Evolutionary conservation across 2,329 filamentous ascomycete genomes (phyloP).

Genomic region (Geosmithia morbida): DNA sequence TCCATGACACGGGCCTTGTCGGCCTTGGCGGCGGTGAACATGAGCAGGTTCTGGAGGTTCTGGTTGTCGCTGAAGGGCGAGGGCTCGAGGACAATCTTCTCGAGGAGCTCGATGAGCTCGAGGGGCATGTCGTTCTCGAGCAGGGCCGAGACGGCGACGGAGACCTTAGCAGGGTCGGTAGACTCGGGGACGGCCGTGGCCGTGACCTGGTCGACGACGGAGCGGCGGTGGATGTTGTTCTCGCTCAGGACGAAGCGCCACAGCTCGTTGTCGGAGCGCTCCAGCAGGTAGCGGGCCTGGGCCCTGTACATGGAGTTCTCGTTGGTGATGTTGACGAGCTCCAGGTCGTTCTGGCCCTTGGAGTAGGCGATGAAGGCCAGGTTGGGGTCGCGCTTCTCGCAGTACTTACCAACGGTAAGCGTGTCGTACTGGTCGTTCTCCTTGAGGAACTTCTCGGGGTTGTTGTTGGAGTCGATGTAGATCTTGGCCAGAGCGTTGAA

Average conservation of each 20-base stretch:
- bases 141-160: constrained; percentile 85
- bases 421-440: constrained; percentile 97
- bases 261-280: constrained; percentile 77
- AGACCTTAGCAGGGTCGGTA: constrained; percentile 86
- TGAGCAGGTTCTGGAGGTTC: constrained; percentile 87
- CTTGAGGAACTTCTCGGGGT: constrained; percentile 93
- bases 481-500: constrained; percentile 98
- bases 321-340: constrained; percentile 95
- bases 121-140: constrained; percentile 79
- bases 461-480: constrained; percentile 97
- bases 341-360: constrained; percentile 94
- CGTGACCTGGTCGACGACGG: constrained; percentile 90
- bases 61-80: constrained; percentile 96
- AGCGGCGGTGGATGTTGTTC: constrained; percentile 91
- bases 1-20: constrained; percentile 92
- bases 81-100: constrained; percentile 99
- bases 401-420: constrained; percentile 88
- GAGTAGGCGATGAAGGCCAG: constrained; percentile 87
- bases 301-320: constrained; percentile 99
- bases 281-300: constrained; percentile 89
- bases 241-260: constrained; percentile 91
- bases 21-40: constrained; percentile 92
- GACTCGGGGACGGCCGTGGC: constrained; percentile 89
- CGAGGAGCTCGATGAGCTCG: constrained; percentile 91
- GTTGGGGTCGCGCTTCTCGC: constrained; percentile 95